Percentiles rank a stretch among this genome's conserved stretches.
Evolutionary conservation across 106 monocot species (phyloP).

Genomic region (Alisma plantagoaquatica): DNA sequence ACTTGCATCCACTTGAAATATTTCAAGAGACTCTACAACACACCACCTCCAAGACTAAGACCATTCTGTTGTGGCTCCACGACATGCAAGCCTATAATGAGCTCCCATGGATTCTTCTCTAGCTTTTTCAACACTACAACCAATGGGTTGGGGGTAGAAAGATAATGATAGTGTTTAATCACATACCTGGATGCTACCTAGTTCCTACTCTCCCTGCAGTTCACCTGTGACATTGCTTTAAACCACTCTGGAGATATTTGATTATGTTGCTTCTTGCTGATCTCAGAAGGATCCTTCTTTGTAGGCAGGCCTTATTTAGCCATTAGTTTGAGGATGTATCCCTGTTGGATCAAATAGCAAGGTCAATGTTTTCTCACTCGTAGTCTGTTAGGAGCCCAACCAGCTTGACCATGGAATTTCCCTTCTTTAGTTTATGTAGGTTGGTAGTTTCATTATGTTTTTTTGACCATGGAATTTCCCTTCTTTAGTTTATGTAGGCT

Average conservation of each 20-base stretch:
- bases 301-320: constrained; percentile 60
- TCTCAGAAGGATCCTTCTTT: constrained; percentile 70
- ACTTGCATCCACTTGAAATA: constrained; percentile 92
- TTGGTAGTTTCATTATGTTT: too few relatives aligned
- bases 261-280: constrained; percentile 66
- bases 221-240: constrained; percentile 87
- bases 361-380: too few relatives aligned
- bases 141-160: constrained; percentile 24
- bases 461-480: too few relatives aligned
- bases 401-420: too few relatives aligned
- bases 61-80: constrained; percentile 33
- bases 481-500: too few relatives aligned
- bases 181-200: constrained; percentile 54
- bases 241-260: constrained; percentile 76
- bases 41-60: constrained; percentile 66
- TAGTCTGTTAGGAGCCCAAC: too few relatives aligned
- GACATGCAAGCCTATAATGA: constrained; percentile 13
- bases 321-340: too few relatives aligned
- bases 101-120: constrained; percentile 69
- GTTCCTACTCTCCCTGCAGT: constrained; percentile 47
- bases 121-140: constrained; percentile 33
- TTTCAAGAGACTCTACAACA: constrained; percentile 74
- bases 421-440: too few relatives aligned
- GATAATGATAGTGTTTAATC: constrained; percentile 55
- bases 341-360: too few relatives aligned